Evolutionary conservation across 148 eudicot genomes (phyloP).

Genomic region (Vaccinium myrtillus): DNA sequence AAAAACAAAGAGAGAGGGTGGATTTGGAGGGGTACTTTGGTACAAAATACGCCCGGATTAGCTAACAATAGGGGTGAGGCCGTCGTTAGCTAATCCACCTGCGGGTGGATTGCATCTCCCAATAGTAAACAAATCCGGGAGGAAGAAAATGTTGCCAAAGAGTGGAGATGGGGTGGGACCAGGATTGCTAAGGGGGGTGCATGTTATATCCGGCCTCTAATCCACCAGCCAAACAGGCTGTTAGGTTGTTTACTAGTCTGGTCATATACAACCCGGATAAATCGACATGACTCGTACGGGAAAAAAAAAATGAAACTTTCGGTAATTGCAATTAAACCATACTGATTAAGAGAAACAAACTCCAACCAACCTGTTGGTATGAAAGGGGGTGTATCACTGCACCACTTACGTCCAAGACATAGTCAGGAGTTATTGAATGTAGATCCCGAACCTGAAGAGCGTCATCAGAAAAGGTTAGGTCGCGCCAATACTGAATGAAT

Average conservation of each 20-base stretch:
- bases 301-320: neutral
- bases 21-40: too few species aligned
- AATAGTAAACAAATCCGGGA: too few species aligned
- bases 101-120: too few species aligned
- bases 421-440: conserved; percentile 85
- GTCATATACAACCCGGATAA: neutral
- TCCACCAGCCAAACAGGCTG: too few species aligned
- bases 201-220: too few species aligned
- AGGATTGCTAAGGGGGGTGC: too few species aligned
- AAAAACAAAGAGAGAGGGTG: too few species aligned
- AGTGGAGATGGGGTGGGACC: too few species aligned
- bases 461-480: conserved; percentile 19
- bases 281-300: neutral
- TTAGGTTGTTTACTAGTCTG: neutral
- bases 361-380: conserved; percentile 82
- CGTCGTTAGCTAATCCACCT: too few species aligned
- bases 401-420: conserved; percentile 96
- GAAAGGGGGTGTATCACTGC: conserved; percentile 92
- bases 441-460: conserved; percentile 78
- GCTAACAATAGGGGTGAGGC: too few species aligned
- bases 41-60: too few species aligned
- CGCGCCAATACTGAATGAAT: neutral
- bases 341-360: conserved; percentile 12
- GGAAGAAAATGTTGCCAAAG: too few species aligned
- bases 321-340: neutral